A percentile compares a stretch with the other conserved stretches of the same genome.
These are phyloP conservation scores for Coemansia sp. DNA, from an alignment of 192 early-diverging fungal species.

Conservation along the genomic window DNA sequence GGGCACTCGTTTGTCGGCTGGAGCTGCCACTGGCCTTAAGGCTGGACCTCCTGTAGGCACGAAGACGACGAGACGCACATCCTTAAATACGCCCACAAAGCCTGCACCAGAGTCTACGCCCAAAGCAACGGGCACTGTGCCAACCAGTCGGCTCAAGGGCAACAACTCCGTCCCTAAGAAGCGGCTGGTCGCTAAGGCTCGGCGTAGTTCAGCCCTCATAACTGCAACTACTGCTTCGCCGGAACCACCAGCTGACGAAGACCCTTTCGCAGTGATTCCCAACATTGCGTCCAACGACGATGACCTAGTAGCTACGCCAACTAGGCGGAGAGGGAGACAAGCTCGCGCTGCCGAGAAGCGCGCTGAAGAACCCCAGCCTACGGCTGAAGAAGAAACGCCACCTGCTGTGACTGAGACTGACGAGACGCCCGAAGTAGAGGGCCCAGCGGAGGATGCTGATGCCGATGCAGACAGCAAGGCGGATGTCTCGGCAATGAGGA, in stretches of 20 bases:
- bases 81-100: constrained; percentile 11
- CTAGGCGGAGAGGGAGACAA: background rate
- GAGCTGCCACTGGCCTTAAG: background rate
- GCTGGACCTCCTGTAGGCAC: background rate
- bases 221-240: background rate
- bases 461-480: background rate
- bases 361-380: background rate
- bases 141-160: constrained; percentile 10
- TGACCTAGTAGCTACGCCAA: background rate
- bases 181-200: background rate
- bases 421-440: background rate
- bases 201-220: background rate
- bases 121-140: constrained; percentile 6
- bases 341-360: constrained; percentile 2
- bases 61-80: background rate
- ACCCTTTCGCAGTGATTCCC: background rate
- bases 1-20: constrained; percentile 5
- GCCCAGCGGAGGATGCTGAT: background rate
- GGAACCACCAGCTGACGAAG: background rate
- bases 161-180: background rate
- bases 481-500: constrained; percentile 3
- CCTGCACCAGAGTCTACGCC: background rate
- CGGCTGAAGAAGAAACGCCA: background rate
- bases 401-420: background rate
- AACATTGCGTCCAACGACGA: background rate